Evolutionary conservation across 2,329 filamentous ascomycete species (phyloP).

Genomic region (Tolypocladium tropicale): DNA sequence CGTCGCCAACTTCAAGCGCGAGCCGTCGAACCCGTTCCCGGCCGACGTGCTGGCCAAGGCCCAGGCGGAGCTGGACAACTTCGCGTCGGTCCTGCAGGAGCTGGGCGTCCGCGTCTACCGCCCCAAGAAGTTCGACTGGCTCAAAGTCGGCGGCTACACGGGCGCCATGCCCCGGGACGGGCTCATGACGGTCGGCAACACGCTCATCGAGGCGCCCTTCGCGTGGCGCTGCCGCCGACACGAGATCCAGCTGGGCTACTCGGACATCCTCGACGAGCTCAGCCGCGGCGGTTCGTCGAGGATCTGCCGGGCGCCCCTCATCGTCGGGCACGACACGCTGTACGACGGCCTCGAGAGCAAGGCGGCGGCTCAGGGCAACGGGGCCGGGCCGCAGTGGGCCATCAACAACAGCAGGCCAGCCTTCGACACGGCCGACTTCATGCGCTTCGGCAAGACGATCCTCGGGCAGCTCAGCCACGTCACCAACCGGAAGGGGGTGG

Average conservation of each 20-base stretch:
- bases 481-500: not conserved
- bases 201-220: not conserved
- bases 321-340: not conserved
- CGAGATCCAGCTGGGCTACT: not conserved
- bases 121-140: not conserved
- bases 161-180: not conserved
- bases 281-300: not conserved
- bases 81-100: not conserved
- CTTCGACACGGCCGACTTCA: constrained; percentile 3
- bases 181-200: not conserved
- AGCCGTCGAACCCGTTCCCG: not conserved
- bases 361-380: not conserved
- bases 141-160: not conserved
- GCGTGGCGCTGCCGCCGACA: not conserved
- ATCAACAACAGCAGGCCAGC: constrained; percentile 3
- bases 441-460: constrained; percentile 3
- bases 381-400: not conserved
- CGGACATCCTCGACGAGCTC: not conserved
- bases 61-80: not conserved
- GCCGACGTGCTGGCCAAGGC: not conserved
- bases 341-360: not conserved
- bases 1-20: not conserved
- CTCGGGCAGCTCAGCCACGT: constrained; percentile 2
- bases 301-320: not conserved
- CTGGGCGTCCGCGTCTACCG: not conserved